phyloP scores from a whole-genome alignment of 2,329 filamentous ascomycete genomes.

The Cadophora luteo-olivacea region DNA sequence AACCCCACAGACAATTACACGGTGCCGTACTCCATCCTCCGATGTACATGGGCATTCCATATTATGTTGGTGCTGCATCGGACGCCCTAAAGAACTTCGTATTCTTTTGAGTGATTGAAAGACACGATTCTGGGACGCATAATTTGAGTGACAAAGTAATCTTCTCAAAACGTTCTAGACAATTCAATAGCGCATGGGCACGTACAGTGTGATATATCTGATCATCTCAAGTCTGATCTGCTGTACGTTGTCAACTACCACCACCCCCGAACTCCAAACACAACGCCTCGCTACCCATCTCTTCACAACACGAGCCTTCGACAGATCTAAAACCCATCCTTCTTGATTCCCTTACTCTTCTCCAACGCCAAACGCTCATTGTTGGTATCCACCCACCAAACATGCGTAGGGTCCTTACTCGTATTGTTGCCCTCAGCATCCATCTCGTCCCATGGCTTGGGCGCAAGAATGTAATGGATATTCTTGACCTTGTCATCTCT shows the following conservation, averaged over 20 bases:
- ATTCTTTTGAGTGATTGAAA: no score
- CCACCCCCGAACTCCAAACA: conserved; percentile 6
- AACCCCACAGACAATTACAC: no score
- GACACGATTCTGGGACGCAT: no score
- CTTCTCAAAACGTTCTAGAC: no score
- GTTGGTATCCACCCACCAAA: conserved; percentile 63
- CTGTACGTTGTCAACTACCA: not conserved
- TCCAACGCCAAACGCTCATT: conserved; percentile 45
- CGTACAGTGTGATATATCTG: not conserved
- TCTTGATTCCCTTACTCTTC: conserved; percentile 44
- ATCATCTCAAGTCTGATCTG: not conserved
- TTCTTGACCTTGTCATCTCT: conserved; percentile 64
- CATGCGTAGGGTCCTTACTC: conserved; percentile 53
- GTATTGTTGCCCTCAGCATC: conserved; percentile 52
- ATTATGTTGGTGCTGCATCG: no score
- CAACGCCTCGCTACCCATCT: not conserved
- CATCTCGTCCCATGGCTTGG: conserved; percentile 66
- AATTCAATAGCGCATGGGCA: no score
- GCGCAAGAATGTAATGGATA: conserved; percentile 65
- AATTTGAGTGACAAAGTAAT: no score
- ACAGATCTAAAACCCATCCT: conserved; percentile 38
- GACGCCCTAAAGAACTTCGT: no score
- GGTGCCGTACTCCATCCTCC: no score
- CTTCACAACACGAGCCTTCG: not conserved
- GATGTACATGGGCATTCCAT: no score